Conservation (phyloP, 116 monocot species). For the Dioscorea cayenensis region DNA sequence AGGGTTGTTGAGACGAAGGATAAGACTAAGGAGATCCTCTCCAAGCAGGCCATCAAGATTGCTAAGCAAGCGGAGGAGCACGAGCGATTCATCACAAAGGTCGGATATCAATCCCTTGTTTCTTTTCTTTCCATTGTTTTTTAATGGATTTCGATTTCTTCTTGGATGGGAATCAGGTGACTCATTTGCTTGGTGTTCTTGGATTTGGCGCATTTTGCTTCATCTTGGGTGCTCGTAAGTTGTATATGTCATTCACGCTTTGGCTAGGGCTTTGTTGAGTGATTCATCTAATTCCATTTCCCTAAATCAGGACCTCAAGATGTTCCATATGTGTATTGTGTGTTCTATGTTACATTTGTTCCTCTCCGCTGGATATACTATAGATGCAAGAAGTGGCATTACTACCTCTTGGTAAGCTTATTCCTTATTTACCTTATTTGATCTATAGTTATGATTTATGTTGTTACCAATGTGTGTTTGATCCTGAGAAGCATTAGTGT, state of each 20-base stretch:
- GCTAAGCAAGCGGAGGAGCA: conserved; percentile 89
- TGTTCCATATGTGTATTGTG: conserved; percentile 84
- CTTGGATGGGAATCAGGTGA: conserved; percentile 50
- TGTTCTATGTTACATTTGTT: conserved; percentile 88
- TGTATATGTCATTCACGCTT: background rate
- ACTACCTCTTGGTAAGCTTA: conserved; percentile 88
- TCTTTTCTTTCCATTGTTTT: background rate
- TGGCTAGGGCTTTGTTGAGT: background rate
- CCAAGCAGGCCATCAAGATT: conserved; percentile 83
- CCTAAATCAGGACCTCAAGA: conserved; percentile 75
- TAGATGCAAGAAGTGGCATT: conserved; percentile 98
- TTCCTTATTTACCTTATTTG: background rate
- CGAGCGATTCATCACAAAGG: conserved; percentile 70
- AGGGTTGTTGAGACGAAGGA: conserved; percentile 40
- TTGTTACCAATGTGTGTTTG: no score
- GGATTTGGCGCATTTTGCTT: conserved; percentile 97
- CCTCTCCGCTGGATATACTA: conserved; percentile 98
- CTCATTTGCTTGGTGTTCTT: conserved; percentile 85
- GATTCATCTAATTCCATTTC: background rate
- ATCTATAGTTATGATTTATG: no score
- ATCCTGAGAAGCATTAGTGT: no score
- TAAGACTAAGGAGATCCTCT: conserved; percentile 64
- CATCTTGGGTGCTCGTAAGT: conserved; percentile 92
- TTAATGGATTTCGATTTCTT: background rate
- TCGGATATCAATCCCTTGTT: conserved; percentile 4